Base-by-base conservation (phyloP, 352 stramenopile species). In the Phytophthora cryptogea region DNA sequence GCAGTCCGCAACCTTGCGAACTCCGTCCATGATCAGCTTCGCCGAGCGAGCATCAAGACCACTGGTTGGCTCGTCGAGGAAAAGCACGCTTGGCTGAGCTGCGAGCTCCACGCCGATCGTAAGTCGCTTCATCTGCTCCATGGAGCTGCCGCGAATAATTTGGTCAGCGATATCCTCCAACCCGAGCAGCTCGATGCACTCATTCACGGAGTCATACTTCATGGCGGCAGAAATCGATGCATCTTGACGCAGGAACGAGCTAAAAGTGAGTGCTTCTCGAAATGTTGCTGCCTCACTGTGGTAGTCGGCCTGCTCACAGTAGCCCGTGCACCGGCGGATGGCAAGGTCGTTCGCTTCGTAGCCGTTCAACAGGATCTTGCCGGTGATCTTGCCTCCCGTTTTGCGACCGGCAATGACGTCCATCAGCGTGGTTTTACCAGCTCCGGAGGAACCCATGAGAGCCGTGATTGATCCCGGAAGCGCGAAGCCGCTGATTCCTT, bases 141-240 rank as follows among this genome's bases (percentile, higher is more conserved):
- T 62, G 0, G 66, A 82, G 28, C 66, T 76, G 23, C 65, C 67
- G 27, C 62, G 66, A 33, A 79, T 61, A n/a, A 68, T 75, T 41
- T 69, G 66, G 42, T 78, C 61, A 0, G 66, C 75, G 30, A 80
- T 97, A 13, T 83, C 55, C 16, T 87, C 62, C n/a, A 87, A 61
- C 9, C 74, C 73, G 42, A 96, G 78, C 8, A 89, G 60, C 70
- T 96, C 83, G 37, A 95, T 77, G 51, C 96, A 90, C 66, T 67
- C 59, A 20, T 67, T 42, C n/a, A 67, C 59, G 4, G 59, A 67
- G 2, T 50, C 52, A 39, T 67, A 51, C 30, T 80, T 83, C 14
- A 63, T 53, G 10, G 28, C 35, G 26, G 63, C 57, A 7, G 74
- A 51, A 2, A 80, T 40, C 3, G 59, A 64, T 2, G 26, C 42